phyloP scores from a whole-genome alignment of 2,329 filamentous ascomycete species.

The Exophiala spinifera region DNA sequence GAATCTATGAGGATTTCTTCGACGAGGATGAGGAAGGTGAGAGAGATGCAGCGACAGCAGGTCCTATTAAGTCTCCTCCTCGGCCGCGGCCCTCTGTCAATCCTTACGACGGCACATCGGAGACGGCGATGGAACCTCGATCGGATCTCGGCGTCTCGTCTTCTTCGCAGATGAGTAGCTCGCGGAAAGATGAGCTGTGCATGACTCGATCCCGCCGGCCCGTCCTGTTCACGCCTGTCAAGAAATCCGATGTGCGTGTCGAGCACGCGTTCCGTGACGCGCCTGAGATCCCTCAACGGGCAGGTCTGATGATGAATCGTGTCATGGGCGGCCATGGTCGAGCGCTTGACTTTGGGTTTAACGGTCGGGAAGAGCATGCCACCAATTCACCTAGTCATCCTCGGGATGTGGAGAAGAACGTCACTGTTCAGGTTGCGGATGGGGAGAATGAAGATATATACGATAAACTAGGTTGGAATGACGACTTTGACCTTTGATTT shows the following conservation, averaged over 20 bases:
- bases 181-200: slow-evolving; percentile 18
- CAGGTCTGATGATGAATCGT: slow-evolving; percentile 30
- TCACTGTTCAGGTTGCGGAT: neutral
- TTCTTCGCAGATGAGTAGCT: slow-evolving; percentile 28
- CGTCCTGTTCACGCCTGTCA: slow-evolving; percentile 27
- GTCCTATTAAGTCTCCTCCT: no score
- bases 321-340: slow-evolving; percentile 24
- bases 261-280: slow-evolving; percentile 32
- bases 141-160: slow-evolving; percentile 31
- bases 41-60: no score
- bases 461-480: slow-evolving; percentile 45
- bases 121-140: slow-evolving; percentile 11
- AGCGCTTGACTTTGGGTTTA: slow-evolving; percentile 31
- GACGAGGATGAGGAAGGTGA: neutral
- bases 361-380: slow-evolving; percentile 20
- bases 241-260: slow-evolving; percentile 20
- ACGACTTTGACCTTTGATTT: slow-evolving; percentile 35
- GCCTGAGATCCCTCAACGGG: slow-evolving; percentile 30
- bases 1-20: neutral
- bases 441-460: slow-evolving; percentile 37
- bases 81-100: no score
- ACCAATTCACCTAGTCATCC: neutral
- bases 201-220: slow-evolving; percentile 21
- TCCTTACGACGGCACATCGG: neutral
- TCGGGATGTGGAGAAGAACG: no score